Evolutionary conservation across 805 yeast genomes (phyloP).

Genomic region (Yamadazyma olivae): DNA sequence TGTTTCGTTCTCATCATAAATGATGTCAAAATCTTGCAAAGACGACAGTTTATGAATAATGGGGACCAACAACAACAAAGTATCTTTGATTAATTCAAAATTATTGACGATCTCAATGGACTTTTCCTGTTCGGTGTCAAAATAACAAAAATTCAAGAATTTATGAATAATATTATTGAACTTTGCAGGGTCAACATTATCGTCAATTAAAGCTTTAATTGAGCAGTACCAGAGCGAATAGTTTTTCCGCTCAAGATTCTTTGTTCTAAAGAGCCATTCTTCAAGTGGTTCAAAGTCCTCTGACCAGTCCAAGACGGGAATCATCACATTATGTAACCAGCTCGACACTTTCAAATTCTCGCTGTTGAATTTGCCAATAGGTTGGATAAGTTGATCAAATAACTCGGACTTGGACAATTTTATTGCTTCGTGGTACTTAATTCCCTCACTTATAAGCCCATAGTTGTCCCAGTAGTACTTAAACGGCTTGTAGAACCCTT

Average conservation of each 20-base stretch:
- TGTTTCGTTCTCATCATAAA: constrained; percentile 1
- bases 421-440: constrained; percentile 15
- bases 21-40: background rate
- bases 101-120: constrained; percentile 26
- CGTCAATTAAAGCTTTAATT: constrained; percentile 13
- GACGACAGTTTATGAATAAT: constrained; percentile 3
- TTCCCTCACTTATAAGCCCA: constrained; percentile 12
- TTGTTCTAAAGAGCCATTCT: constrained; percentile 19
- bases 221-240: constrained; percentile 20
- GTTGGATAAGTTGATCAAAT: constrained; percentile 13
- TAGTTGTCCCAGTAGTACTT: constrained; percentile 26
- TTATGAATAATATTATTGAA: constrained; percentile 15
- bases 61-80: constrained; percentile 11
- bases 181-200: constrained; percentile 7
- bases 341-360: constrained; percentile 14
- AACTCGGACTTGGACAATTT: constrained; percentile 11
- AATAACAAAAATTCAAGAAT: constrained; percentile 22
- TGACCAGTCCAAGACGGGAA: constrained; percentile 24
- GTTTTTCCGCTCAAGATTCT: constrained; percentile 7
- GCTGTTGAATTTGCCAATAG: constrained; percentile 16
- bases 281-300: constrained; percentile 23
- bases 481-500: constrained; percentile 27
- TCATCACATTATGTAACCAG: constrained; percentile 26
- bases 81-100: constrained; percentile 26
- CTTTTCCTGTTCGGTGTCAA: constrained; percentile 14